Percentiles rank a stretch among this genome's conserved stretches.
phyloP scores from a whole-genome alignment of 1,284 basidiomycete species.

The Sporisorium sorghi region DNA sequence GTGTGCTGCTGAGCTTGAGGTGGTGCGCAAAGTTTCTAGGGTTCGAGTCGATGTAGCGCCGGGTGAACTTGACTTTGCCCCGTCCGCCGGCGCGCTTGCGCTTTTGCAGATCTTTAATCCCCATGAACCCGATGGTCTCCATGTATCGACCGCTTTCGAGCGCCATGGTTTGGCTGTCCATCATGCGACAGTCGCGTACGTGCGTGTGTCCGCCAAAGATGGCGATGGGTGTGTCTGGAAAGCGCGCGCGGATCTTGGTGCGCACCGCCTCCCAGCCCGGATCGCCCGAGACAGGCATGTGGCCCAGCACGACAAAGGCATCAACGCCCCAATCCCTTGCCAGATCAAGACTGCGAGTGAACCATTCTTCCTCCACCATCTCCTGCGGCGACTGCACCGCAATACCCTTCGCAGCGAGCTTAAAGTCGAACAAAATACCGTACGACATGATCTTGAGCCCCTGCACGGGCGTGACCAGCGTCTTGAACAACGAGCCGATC shows the following conservation, averaged over 20 bases:
- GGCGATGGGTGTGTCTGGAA: slow-evolving; percentile 61
- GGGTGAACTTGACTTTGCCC: slow-evolving; percentile 67
- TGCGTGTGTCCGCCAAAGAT: slow-evolving; percentile 66
- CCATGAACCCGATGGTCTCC: slow-evolving; percentile 55
- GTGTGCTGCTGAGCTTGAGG: slow-evolving; percentile 35
- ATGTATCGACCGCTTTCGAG: slow-evolving; percentile 66
- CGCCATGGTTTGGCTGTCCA: slow-evolving; percentile 60
- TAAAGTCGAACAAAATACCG: slow-evolving; percentile 64
- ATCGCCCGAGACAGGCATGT: slow-evolving; percentile 65
- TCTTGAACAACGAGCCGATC: slow-evolving; percentile 59
- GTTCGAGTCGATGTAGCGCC: slow-evolving; percentile 72
- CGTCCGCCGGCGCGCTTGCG: slow-evolving; percentile 43
- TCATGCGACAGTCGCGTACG: slow-evolving; percentile 64
- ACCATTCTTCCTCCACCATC: slow-evolving; percentile 67
- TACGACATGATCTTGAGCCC: slow-evolving; percentile 62
- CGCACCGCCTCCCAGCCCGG: slow-evolving; percentile 60
- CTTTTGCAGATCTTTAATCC: slow-evolving; percentile 47
- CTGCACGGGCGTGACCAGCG: slow-evolving; percentile 54
- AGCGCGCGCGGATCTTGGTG: slow-evolving; percentile 58
- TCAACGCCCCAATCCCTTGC: slow-evolving; percentile 58
- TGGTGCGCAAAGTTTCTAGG: slow-evolving; percentile 68
- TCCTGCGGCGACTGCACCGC: slow-evolving; percentile 54
- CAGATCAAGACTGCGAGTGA: slow-evolving; percentile 53
- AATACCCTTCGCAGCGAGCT: slow-evolving; percentile 56
- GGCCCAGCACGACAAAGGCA: slow-evolving; percentile 64